Base-by-base conservation (phyloP, 2,329 filamentous ascomycete genomes). In the Hortaea werneckii region DNA sequence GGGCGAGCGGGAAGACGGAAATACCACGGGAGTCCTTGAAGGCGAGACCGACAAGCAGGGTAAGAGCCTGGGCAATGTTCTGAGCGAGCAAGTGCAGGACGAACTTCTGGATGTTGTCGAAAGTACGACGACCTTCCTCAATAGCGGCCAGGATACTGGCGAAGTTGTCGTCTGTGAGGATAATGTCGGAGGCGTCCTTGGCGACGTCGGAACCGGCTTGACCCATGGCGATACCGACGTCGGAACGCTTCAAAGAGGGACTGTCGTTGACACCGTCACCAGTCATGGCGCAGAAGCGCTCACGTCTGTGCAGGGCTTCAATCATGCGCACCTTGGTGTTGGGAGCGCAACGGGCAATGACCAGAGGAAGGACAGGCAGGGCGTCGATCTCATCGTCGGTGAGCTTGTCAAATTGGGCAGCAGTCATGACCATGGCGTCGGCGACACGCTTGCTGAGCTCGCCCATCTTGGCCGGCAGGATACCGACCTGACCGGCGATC, bases 271-370 rank as follows among this genome's bases (percentile, higher is more conserved):
- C 87, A 40, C 87, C 87, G 56, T 94, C 87, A 48, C 87, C 87
- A 12, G 86, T 92, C 86, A 94, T 92, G 48, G 86, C 86, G 64
- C 83, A 86, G 64, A 85, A 90, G 13, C 77, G 76, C 20, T 77
- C 75, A 37, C 87, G 82, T 11, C 87, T 79, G 53, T 89, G 85
- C 11, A 94, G 76, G 5, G 87, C 87, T 55, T 89, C 85, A 43
- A 94, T 89, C 87, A 94, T 94, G 48, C 86, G 81, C 4, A 87
- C 87, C 67, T 94, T 94, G 35, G 87, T 94, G 48, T 85, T 79
- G 0, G 88, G 87, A 1, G 85, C 84, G 61, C 87, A 94, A 34
- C 87, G 82, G 32, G 87, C 87, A 49, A 94, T 82, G 6, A 94
- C 87, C 1, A 90, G 71, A 2, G 87, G 87, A 2, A 94, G 70